These are phyloP conservation scores for Viridothelium virens DNA, from an alignment of 495 filamentous ascomycete species.

Conservation along the genomic window DNA sequence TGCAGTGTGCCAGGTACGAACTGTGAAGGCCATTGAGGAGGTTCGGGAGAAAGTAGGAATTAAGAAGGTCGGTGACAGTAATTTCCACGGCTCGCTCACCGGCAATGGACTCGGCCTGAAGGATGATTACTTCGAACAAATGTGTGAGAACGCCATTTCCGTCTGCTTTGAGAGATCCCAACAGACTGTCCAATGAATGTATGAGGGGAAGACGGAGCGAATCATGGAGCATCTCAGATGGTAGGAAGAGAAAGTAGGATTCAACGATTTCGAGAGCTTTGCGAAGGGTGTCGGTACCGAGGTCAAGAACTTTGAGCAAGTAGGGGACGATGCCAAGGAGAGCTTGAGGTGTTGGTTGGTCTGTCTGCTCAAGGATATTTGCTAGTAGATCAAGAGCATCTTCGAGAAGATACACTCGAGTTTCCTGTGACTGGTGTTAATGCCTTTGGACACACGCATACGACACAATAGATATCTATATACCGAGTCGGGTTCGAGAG, in stretches of 20 bases:
- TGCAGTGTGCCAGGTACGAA: conserved; percentile 63
- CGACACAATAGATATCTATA: conserved; percentile 27
- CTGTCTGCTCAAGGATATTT: conserved; percentile 63
- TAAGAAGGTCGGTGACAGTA: conserved; percentile 58
- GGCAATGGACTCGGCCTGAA: conserved; percentile 58
- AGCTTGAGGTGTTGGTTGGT: conserved; percentile 54
- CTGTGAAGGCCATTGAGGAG: conserved; percentile 65
- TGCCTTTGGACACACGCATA: neutral
- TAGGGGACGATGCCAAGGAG: conserved; percentile 59
- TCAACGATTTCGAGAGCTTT: conserved; percentile 66
- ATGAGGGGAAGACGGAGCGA: conserved; percentile 50
- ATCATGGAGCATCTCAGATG: conserved; percentile 62
- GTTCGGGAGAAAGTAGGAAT: conserved; percentile 55
- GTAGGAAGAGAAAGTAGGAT: conserved; percentile 72
- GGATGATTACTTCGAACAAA: conserved; percentile 64
- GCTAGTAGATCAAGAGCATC: conserved; percentile 87
- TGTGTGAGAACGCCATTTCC: conserved; percentile 57
- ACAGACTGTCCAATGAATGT: conserved; percentile 49
- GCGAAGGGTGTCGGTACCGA: conserved; percentile 61
- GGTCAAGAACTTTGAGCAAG: conserved; percentile 63
- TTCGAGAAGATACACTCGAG: conserved; percentile 77
- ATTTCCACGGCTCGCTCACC: conserved; percentile 55
- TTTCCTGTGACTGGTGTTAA: conserved; percentile 44
- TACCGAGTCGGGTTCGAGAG: conserved; percentile 63
- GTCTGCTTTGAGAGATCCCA: conserved; percentile 54